Evolutionary conservation across 208 protist genomes (phyloP).

Genomic region (Entamoeba invadens): DNA sequence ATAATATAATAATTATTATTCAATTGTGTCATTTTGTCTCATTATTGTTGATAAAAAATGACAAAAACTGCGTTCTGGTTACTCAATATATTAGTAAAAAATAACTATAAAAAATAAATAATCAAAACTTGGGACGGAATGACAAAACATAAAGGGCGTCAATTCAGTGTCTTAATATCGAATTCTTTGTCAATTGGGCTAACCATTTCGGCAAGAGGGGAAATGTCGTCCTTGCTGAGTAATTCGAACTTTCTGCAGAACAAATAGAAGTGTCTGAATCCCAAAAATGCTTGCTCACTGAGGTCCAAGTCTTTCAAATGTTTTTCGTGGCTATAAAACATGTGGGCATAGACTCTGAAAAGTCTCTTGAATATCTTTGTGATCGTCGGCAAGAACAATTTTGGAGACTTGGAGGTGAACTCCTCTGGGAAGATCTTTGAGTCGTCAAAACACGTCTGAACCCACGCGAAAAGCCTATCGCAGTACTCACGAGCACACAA

Average conservation of each 20-base stretch:
- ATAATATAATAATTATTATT: no score
- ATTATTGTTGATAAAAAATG: no score
- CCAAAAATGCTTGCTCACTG: slow-evolving; percentile 85
- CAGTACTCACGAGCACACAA: slow-evolving; percentile 86
- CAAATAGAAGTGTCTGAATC: slow-evolving; percentile 54
- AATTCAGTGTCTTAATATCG: background rate
- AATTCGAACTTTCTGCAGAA: background rate
- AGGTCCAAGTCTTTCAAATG: slow-evolving; percentile 74
- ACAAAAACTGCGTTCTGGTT: no score
- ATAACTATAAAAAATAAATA: no score
- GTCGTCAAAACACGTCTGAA: slow-evolving; percentile 80
- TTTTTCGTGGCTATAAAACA: slow-evolving; percentile 88
- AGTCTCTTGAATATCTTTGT: slow-evolving; percentile 84
- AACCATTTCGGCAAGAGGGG: background rate
- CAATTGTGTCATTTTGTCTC: no score
- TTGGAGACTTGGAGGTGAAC: slow-evolving; percentile 46
- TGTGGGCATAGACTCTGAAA: slow-evolving; percentile 93
- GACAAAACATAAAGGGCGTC: no score
- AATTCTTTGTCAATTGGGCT: background rate
- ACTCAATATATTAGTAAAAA: no score
- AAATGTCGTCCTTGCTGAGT: background rate
- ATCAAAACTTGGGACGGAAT: no score
- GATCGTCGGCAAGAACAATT: slow-evolving; percentile 60
- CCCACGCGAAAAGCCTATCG: slow-evolving; percentile 85
- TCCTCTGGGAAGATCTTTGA: slow-evolving; percentile 73